Conservation (phyloP, 2,329 filamentous ascomycete species). For the Fusarium zealandicum region DNA sequence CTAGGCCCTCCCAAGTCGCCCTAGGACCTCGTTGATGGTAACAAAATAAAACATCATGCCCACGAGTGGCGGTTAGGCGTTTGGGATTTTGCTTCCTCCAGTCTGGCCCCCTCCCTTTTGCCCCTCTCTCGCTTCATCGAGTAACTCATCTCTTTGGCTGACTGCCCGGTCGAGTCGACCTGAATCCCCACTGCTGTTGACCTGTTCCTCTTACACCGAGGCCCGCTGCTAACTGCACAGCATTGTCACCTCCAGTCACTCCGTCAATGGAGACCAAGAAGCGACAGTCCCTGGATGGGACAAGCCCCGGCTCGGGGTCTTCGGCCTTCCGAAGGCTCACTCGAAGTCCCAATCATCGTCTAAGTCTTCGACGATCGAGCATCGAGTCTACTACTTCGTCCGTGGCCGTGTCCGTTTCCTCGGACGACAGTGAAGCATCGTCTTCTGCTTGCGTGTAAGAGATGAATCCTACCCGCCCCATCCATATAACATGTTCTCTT, state of each 20-base stretch:
- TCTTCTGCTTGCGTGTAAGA: conserved; percentile 47
- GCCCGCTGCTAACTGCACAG: not conserved
- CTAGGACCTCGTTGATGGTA: conserved; percentile 32
- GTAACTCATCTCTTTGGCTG: not conserved
- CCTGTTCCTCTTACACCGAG: not conserved
- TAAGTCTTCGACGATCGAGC: conserved; percentile 44
- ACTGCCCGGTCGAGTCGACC: not conserved
- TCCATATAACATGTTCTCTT: conserved; percentile 2
- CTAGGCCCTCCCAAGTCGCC: too few species aligned
- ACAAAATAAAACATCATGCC: conserved; percentile 38
- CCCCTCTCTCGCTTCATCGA: conserved; percentile 13
- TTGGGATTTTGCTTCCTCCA: conserved; percentile 16
- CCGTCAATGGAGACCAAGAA: conserved; percentile 45
- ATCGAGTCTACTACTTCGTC: conserved; percentile 42
- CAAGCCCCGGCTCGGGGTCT: conserved; percentile 37
- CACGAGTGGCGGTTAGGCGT: conserved; percentile 35
- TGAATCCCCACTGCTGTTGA: not conserved
- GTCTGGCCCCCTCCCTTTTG: conserved; percentile 13
- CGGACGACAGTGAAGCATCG: conserved; percentile 37
- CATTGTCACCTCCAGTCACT: not conserved
- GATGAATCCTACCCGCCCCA: conserved; percentile 9
- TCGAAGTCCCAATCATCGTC: conserved; percentile 44
- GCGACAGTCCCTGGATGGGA: conserved; percentile 41
- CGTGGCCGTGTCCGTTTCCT: conserved; percentile 37
- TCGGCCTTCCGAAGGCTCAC: conserved; percentile 46